phyloP scores from a whole-genome alignment of 1,139 yeast genomes.

The Kluyveromyces sp. region DNA sequence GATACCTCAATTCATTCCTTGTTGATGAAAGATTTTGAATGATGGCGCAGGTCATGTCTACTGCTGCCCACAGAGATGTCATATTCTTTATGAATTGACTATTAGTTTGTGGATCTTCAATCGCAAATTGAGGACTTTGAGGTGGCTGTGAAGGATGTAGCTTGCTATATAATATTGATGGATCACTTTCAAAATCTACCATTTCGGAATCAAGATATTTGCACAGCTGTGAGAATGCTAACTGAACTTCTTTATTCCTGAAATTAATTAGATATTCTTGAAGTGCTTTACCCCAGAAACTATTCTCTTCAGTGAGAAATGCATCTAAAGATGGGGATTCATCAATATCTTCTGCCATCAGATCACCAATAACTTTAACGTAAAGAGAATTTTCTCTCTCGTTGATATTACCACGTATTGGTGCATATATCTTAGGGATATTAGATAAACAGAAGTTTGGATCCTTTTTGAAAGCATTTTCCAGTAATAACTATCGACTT shows the following conservation, averaged over 20 bases:
- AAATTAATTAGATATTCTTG: constrained; percentile 55
- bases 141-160: constrained; percentile 38
- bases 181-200: constrained; percentile 73
- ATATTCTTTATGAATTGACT: constrained; percentile 63
- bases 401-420: constrained; percentile 25
- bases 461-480: constrained; percentile 41
- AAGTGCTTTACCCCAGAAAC: constrained; percentile 44
- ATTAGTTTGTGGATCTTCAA: constrained; percentile 68
- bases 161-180: constrained; percentile 49
- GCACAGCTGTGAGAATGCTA: constrained; percentile 41
- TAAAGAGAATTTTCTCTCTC: constrained; percentile 69
- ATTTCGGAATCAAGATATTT: constrained; percentile 38
- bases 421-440: constrained; percentile 24
- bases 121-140: constrained; percentile 53
- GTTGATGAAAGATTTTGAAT: constrained; percentile 35
- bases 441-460: constrained; percentile 22
- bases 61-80: constrained; percentile 63
- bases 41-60: constrained; percentile 45
- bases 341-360: constrained; percentile 37
- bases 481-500: constrained; percentile 75
- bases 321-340: constrained; percentile 15
- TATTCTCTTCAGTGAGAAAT: constrained; percentile 14
- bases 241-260: constrained; percentile 42
- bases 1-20: constrained; percentile 43
- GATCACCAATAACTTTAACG: constrained; percentile 49